A percentile compares a stretch with the other conserved stretches of the same genome.
Conservation (phyloP, 306 rosid genomes). For the Quillaja saponaria region DNA sequence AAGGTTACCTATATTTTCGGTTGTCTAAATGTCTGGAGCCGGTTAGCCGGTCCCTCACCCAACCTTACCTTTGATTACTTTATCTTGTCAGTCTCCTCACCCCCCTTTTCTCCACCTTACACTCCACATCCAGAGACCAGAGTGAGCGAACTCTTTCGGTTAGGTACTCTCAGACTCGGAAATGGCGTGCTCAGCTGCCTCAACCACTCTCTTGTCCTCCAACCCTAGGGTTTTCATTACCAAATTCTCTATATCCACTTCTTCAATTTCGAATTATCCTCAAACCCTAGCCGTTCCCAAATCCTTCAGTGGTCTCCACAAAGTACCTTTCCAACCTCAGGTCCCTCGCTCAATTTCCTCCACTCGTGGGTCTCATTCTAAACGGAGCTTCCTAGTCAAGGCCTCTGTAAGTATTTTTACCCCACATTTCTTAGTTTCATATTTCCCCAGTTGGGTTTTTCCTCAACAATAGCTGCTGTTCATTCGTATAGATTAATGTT, state of each 20-base stretch:
- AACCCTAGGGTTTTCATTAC: constrained; percentile 46
- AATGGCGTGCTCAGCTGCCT: constrained; percentile 61
- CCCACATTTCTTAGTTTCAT: neutral
- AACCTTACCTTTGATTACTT: too few species aligned
- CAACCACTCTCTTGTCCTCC: constrained; percentile 57
- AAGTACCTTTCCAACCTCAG: constrained; percentile 52
- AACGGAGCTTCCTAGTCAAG: constrained; percentile 61
- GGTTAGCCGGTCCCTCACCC: constrained; percentile 12
- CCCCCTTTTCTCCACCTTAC: constrained; percentile 19
- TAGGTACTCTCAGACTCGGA: too few species aligned
- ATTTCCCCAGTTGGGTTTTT: neutral
- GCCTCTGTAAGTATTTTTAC: constrained; percentile 53
- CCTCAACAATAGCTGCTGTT: neutral
- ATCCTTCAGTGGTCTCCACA: constrained; percentile 63
- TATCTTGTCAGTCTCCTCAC: too few species aligned
- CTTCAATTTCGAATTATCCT: constrained; percentile 40
- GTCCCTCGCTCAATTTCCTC: constrained; percentile 47
- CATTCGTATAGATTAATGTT: neutral
- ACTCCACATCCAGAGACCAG: neutral
- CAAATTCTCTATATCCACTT: constrained; percentile 27
- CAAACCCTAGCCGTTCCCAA: constrained; percentile 55
- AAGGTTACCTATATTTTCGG: neutral
- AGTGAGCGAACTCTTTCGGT: neutral
- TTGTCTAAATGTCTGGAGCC: constrained; percentile 18
- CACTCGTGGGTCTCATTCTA: constrained; percentile 36